Base-by-base conservation (phyloP, 75 land plant genomes). In the Larix kaempferi region DNA sequence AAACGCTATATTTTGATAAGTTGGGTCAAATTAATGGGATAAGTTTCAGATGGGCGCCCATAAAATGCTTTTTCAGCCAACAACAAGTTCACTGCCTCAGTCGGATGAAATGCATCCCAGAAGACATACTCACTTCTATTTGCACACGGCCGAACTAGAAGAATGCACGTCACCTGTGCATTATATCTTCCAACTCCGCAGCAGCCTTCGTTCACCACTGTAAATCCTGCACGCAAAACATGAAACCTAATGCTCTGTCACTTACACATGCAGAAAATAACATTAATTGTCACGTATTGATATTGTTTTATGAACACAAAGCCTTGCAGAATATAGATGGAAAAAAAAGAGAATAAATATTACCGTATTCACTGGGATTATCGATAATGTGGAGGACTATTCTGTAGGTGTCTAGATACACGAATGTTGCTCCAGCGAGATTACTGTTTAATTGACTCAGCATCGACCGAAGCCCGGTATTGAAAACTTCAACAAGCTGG, bases 91-190 rank as follows among this genome's bases (percentile, higher is more conserved):
- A 89, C 92, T 33, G 59, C 78, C 61, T 94, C 91, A 1, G 94
- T 90, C 0, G 94, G 92, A 80, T 94, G 97, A 81, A 89, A 94
- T 6, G 94, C 90, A 81, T 94, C 97, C 97, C 94, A 94, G 62
- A 91, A 94, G 41, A 94, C 25, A 77, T 94, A 88, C 65, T 79
- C 62, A n/a, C n/a, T 15, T 3, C 92, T 83, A 19, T 88, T 77
- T 0, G 61, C 63, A 77, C 96, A 94, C 2, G 89, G 88, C n/a
- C 22, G 35, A 74, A 88, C 86, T 19, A 91, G 67, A 12, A 89
- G 88, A 26, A 89, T 77, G 77, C 91, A 91, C 5, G 92, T 86
- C 35, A 90, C 77, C 41, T 89, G 86, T 26, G 89, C 97, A 74
- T 89, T 92, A 81, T 86, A 91, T 75, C 78, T 86, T 63, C 97